Conservation (phyloP, 768 basidiomycete genomes). For the Trametes meyenii region DNA sequence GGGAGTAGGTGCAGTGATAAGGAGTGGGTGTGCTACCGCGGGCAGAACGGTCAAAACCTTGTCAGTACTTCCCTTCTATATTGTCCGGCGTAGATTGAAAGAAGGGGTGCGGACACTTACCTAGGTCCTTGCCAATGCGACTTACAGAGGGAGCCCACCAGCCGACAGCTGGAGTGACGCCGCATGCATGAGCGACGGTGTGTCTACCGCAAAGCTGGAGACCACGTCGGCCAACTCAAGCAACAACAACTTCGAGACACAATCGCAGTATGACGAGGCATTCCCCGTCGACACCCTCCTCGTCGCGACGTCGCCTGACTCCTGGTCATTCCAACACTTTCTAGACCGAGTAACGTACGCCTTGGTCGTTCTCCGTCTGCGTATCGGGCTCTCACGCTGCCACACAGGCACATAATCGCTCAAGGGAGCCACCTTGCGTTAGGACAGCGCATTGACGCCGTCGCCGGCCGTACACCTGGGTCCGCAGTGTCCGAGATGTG, state of each 20-base stretch:
- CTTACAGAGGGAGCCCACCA: neutral
- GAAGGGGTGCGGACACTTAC: neutral
- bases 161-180: neutral
- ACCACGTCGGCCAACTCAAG: neutral
- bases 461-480: neutral
- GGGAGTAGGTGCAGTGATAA: neutral
- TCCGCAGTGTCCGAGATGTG: neutral
- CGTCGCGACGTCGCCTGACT: neutral
- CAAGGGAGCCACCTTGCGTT: neutral
- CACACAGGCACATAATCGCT: neutral
- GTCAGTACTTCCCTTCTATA: neutral
- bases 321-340: slow-evolving; percentile 6
- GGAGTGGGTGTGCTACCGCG: neutral
- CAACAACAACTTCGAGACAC: neutral
- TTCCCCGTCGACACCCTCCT: neutral
- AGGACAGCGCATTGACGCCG: neutral
- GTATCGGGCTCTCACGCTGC: neutral
- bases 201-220: neutral
- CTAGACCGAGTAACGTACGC: slow-evolving; percentile 2
- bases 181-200: neutral
- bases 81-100: neutral
- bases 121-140: slow-evolving; percentile 2
- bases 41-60: neutral
- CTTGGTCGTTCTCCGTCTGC: neutral
- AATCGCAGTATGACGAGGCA: neutral